These are phyloP conservation scores for Nemania serpens DNA, from an alignment of 2,329 filamentous ascomycete species.

Conservation along the genomic window DNA sequence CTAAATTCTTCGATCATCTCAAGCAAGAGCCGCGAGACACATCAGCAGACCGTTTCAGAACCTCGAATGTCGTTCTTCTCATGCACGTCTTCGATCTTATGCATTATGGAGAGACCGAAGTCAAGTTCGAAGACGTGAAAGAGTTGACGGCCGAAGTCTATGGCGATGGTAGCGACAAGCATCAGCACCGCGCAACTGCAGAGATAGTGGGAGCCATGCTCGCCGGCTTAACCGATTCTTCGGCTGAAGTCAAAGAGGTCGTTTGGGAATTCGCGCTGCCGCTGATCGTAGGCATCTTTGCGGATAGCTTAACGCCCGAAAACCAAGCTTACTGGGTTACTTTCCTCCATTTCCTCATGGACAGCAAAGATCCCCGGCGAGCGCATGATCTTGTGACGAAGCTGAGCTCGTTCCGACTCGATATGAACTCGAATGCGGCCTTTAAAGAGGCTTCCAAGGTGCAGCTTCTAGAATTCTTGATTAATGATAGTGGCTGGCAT, in stretches of 20 bases:
- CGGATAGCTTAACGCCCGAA: constrained; percentile 91
- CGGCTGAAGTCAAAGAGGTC: constrained; percentile 70
- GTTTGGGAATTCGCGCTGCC: constrained; percentile 92
- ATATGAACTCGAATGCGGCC: constrained; percentile 93
- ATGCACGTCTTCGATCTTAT: constrained; percentile 91
- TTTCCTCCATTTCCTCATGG: constrained; percentile 86
- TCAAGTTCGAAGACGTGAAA: constrained; percentile 86
- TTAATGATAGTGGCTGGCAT: constrained; percentile 92
- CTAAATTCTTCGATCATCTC: constrained; percentile 86
- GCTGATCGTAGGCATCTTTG: constrained; percentile 81
- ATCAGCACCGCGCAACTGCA: constrained; percentile 93
- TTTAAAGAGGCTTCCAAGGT: constrained; percentile 99
- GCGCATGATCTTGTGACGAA: constrained; percentile 84
- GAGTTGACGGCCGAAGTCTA: constrained; percentile 78
- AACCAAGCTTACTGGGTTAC: constrained; percentile 95
- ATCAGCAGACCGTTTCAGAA: constrained; percentile 82
- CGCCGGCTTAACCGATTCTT: constrained; percentile 78
- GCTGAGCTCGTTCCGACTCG: constrained; percentile 82
- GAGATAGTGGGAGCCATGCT: constrained; percentile 91
- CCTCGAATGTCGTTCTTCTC: constrained; percentile 83
- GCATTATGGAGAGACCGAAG: constrained; percentile 75
- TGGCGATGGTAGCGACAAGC: constrained; percentile 93
- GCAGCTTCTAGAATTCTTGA: constrained; percentile 83
- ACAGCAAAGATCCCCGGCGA: constrained; percentile 86
- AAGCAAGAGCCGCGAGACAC: constrained; percentile 93